Evolutionary conservation across 176 grass and related monocot species (phyloP), one percentile per base, ranked within the genome.

Genomic region (Oryza officinalis): DNA sequence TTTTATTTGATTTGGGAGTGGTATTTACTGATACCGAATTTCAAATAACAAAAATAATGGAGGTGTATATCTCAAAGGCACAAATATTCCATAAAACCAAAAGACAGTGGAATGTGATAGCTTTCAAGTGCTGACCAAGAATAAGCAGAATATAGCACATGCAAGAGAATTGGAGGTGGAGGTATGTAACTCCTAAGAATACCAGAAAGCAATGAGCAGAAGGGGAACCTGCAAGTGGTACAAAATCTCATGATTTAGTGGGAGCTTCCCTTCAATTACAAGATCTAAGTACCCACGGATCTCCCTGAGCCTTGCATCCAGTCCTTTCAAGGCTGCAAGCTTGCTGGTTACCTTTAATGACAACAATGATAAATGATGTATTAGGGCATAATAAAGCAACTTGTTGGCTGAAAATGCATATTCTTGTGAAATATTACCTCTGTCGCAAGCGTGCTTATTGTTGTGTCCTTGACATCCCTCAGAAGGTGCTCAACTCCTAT

Each of bases 391-490:
- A 72, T 40, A 78, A 82, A 79, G 12, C 68, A 91, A 45, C 10
- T 59, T 14, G 38, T 3, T 37, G 73, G 41, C 2, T 10, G 18
- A 9, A 76, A 30, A 79, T 41, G 32, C 66, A 33, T 46, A 63
- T 54, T 81, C 13, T 74, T 26, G 54, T 75, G 45, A 86, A 79
- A 84, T 35, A 83, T 85, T 86, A 94, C 96, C 83, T 98, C 93
- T 14, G 91, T 95, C 46, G 93, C 96, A 88, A 95, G 91, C 13
- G 96, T 98, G 85, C 93, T 95, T 81, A 98, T 90, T 83, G 96
- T 94, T 35, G 96, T 98, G 86, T 98, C 93, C 71, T 95, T 98
- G 65, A 95, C 96, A 87, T 98, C 96, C 80, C 93, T 93, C 28
- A 98, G 85, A 76, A 98, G 94, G 74, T 98, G 93, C 78, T 98